Evolutionary conservation across 352 stramenopile species (phyloP), one percentile per base, ranked within the genome.

Genomic region (Phytophthora ohioensis): DNA sequence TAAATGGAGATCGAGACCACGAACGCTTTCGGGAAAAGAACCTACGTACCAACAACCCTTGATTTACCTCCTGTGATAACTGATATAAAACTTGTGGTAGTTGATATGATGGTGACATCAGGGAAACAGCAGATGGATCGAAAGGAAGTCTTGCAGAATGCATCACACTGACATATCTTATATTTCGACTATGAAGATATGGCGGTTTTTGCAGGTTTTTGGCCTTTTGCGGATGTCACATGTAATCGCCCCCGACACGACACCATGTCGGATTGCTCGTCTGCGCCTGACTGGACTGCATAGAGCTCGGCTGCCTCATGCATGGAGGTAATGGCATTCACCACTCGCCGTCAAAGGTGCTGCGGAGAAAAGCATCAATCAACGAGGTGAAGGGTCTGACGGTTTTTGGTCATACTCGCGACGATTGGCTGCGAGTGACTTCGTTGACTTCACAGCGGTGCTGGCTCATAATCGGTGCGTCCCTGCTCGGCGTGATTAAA

Each of bases 21-120:
- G 66, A 69, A 56, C 66, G 21, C 21, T 27, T n/a, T 3, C 52
- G 56, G 38, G 68, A 64, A 73, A 67, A 68, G 61, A 69, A 68
- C 49, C 61, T 45, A 56, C 60, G 55, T 35, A 59, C 51, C 49
- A 47, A 36, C 52, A 58, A 58, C 54, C 54, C 54, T 60, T 32
- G 49, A 27, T 27, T 27, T 27, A 27, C 21, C 21, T 27, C 21
- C 21, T 27, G 21, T 27, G 21, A 27, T 27, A 27, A 27, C 21
- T 27, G 21, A 27, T 27, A 27, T 27, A 27, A 27, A 27, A 10
- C 32, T 30, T 21, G 3, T 56, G 12, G 21, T 34, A 27, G 5
- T n/a, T 27, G 21, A 46, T 36, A 34, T 17, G 7, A 21, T 15
- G 31, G 10, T 12, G 5, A 11, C 5, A 55, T 27, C 21, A 27